Evolutionary conservation across 371 early-diverging fungal species (phyloP).

Genomic region (Mucor ambiguus): DNA sequence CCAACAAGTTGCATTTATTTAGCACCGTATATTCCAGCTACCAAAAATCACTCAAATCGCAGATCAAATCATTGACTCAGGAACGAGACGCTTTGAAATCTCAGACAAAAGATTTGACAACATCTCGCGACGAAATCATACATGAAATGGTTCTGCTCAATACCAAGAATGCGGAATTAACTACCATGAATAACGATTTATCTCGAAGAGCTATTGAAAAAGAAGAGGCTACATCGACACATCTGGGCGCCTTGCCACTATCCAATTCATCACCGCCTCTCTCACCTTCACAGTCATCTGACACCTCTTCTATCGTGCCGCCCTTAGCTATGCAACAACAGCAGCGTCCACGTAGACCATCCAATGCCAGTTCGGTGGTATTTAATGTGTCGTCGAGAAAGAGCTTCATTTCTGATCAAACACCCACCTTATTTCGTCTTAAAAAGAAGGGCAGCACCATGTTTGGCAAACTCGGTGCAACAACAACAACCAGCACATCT

Average conservation of each 20-base stretch:
- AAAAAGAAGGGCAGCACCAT: conserved; percentile 33
- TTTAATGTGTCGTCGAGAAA: conserved; percentile 21
- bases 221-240: conserved; percentile 16
- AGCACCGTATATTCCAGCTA: conserved; percentile 8
- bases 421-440: conserved; percentile 21
- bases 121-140: conserved; percentile 43
- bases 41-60: conserved; percentile 24
- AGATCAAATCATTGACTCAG: conserved; percentile 25
- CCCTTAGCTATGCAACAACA: background rate
- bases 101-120: conserved; percentile 23
- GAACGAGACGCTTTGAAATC: conserved; percentile 29
- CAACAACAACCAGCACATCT: background rate
- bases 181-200: conserved; percentile 58
- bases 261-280: conserved; percentile 10
- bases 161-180: conserved; percentile 56
- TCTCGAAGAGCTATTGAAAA: conserved; percentile 45
- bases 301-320: background rate
- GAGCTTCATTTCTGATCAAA: conserved; percentile 21
- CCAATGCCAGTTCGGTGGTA: conserved; percentile 24
- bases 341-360: conserved; percentile 17
- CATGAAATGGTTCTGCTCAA: conserved; percentile 58
- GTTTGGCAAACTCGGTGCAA: conserved; percentile 16
- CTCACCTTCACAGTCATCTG: conserved; percentile 17
- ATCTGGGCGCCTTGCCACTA: background rate
- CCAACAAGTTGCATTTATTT: background rate